Evolutionary conservation across 2,329 filamentous ascomycete genomes (phyloP), one percentile per base, ranked within the genome.

Genomic region (Claviceps citrina): DNA sequence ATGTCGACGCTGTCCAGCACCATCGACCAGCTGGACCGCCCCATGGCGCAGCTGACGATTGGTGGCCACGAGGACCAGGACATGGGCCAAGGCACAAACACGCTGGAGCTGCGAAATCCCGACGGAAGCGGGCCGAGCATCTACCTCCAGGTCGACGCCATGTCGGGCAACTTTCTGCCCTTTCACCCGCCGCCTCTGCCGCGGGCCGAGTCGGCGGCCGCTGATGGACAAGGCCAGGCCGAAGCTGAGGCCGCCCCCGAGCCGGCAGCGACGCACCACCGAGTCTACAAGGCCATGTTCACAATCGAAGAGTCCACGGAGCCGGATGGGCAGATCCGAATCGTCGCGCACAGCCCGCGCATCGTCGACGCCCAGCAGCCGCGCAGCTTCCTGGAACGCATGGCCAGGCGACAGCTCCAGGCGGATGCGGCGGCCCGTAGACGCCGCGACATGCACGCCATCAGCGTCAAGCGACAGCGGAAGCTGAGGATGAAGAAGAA

Each of bases 401-500:
- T 84, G 67, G 72, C 74, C 38, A 63, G 70, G 53, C 73, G 79
- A 46, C 73, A 80, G 60, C 58, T 76, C 51, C 68, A 64, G 44
- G 75, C 72, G 43, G 70, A 76, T 46, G 68, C 75, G 41, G 63
- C 65, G 41, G 63, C 65, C 38, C 64, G 68, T 46, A 62, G 63
- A 40, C 64, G 64, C 48, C 60, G 59, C 43, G 61, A 65, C 50
- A 87, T 94, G 80, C 65, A 79, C 45, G 75, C 85, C 47, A 85
- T 98, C 57, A 93, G 84, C 56, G 89, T 95, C 51, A 86, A 81
- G 70, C 74, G 91, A 61, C 85, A 93, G 64, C 72, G 86, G 57
- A 93, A 91, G 67, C 67, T 95, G 56, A 94, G 86, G 76, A 98
- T 98, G 87, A 98, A 98, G 83, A 98, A 96, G 76, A 89, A 96